These are phyloP conservation scores for Euphorbia pulcherrima DNA, from an alignment of 345 rosid species.

Conservation along the genomic window DNA sequence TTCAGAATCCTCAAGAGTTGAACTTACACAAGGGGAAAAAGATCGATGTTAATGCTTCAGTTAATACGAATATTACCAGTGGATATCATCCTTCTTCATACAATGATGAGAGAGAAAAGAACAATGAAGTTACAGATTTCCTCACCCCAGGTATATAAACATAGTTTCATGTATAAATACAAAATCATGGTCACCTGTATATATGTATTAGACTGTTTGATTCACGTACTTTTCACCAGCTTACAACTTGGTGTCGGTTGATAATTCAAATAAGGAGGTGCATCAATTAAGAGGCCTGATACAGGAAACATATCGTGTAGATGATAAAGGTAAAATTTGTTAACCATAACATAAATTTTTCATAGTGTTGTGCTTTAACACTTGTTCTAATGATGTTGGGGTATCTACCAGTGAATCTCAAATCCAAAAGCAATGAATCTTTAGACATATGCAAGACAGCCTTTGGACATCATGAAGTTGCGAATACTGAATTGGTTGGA, in stretches of 20 bases:
- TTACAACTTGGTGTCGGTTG: constrained; percentile 30
- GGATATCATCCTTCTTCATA: constrained; percentile 19
- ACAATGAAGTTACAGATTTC: constrained; percentile 15
- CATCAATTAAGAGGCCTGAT: constrained; percentile 24
- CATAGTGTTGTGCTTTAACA: constrained; percentile 4
- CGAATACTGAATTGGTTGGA: constrained; percentile 19
- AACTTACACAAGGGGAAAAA: constrained; percentile 22
- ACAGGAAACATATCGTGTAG: constrained; percentile 24
- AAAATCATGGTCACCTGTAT: constrained; percentile 1
- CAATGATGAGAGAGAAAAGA: constrained; percentile 30
- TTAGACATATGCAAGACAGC: constrained; percentile 22
- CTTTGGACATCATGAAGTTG: constrained; percentile 24
- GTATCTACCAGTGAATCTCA: constrained; percentile 29
- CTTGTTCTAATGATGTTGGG: constrained; percentile 19
- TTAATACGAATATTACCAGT: constrained; percentile 22
- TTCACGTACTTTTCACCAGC: constrained; percentile 25
- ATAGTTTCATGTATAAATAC: constrained; percentile 16
- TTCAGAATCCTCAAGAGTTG: constrained; percentile 28
- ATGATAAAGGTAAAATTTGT: constrained; percentile 37
- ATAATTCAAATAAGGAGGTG: constrained; percentile 29
- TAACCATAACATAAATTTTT: constrained; percentile 1
- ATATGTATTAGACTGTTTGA: constrained; percentile 5
- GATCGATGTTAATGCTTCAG: constrained; percentile 22
- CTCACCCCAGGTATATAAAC: constrained; percentile 32
- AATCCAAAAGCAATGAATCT: constrained; percentile 26